Conservation (phyloP, 805 yeast genomes). For the Metschnikowia vanudenii region DNA sequence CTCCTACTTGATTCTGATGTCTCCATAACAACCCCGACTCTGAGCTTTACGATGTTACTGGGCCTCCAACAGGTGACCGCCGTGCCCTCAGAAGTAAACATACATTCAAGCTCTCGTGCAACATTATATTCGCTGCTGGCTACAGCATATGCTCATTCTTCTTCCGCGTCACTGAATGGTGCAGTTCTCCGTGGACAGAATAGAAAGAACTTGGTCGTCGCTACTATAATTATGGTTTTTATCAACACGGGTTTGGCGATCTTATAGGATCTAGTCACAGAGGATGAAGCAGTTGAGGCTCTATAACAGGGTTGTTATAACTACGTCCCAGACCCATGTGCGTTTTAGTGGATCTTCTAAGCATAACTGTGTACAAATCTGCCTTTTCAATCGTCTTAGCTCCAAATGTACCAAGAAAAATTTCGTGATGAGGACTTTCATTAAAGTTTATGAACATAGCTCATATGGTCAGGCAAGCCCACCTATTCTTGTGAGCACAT, state of each 20-base stretch:
- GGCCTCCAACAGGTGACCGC: slow-evolving; percentile 17
- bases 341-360: no score
- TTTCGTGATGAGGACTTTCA: no score
- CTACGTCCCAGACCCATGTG: no score
- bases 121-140: not conserved
- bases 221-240: not conserved
- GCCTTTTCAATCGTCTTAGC: no score
- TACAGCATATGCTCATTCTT: not conserved
- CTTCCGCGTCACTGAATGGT: slow-evolving; percentile 2
- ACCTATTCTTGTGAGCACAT: no score
- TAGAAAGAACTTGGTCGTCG: not conserved
- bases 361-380: no score
- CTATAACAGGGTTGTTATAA: no score
- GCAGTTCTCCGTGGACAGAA: not conserved
- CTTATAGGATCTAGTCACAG: not conserved
- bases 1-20: slow-evolving; percentile 18
- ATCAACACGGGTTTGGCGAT: not conserved
- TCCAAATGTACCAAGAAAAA: no score
- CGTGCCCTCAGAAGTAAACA: slow-evolving; percentile 4
- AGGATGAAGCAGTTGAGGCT: no score
- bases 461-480: no score
- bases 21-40: slow-evolving; percentile 6
- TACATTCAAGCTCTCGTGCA: not conserved
- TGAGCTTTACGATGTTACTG: slow-evolving; percentile 14
- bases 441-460: no score